Percentiles rank a stretch among this genome's conserved stretches.
Conservation (phyloP, 345 rosid genomes). For the Salix brachista region DNA sequence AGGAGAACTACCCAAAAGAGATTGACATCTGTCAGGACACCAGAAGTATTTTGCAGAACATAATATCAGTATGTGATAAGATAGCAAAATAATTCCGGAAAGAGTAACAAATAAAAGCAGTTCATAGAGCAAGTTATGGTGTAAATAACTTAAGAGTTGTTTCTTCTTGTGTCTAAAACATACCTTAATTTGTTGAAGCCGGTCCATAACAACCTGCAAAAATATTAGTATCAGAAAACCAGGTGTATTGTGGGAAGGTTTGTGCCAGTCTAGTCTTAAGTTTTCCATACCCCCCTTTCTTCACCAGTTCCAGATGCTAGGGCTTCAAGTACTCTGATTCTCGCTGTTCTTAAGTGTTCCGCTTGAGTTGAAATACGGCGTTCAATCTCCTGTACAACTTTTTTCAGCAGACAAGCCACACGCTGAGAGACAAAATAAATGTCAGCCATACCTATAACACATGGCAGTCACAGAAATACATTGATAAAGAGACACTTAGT, state of each 20-base stretch:
- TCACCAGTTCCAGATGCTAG: constrained; percentile 70
- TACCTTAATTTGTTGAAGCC: constrained; percentile 63
- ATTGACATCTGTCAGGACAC: too few species aligned
- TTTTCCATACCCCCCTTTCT: constrained; percentile 54
- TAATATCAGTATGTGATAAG: neutral
- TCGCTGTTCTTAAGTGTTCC: constrained; percentile 85
- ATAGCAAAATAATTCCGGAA: neutral
- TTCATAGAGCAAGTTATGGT: neutral
- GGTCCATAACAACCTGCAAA: constrained; percentile 44
- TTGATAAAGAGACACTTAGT: neutral
- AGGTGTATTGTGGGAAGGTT: neutral
- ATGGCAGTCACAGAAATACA: neutral
- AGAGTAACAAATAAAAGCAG: neutral
- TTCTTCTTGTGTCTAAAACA: neutral
- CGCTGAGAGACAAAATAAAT: constrained; percentile 51
- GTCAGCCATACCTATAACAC: neutral
- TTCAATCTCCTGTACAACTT: constrained; percentile 93
- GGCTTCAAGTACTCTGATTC: constrained; percentile 83
- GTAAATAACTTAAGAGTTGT: neutral
- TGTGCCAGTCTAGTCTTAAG: neutral
- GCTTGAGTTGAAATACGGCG: constrained; percentile 96
- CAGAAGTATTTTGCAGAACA: too few species aligned
- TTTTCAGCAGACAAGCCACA: constrained; percentile 71
- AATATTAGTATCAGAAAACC: neutral
- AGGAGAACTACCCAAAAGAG: neutral